Evolutionary conservation across 2,329 filamentous ascomycete genomes (phyloP).

Genomic region (Alternaria dauci): DNA sequence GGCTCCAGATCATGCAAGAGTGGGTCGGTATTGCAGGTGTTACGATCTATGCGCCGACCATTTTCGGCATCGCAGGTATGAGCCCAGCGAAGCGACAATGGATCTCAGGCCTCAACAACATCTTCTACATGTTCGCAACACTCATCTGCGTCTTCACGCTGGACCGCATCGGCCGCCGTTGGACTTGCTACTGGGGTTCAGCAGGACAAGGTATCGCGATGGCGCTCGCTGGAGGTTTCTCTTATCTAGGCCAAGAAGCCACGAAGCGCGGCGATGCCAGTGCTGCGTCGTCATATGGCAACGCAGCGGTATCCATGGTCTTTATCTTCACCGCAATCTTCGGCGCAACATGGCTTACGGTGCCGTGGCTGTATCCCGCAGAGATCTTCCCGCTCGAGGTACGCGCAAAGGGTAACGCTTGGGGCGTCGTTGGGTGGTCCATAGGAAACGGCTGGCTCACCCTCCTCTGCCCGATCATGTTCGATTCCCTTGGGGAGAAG

Average conservation of each 20-base stretch:
- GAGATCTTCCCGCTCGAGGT: constrained; percentile 78
- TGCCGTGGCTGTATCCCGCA: constrained; percentile 69
- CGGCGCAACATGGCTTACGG: constrained; percentile 69
- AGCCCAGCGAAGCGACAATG: constrained; percentile 57
- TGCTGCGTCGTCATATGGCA: constrained; percentile 64
- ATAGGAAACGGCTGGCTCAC: constrained; percentile 75
- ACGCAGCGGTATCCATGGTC: constrained; percentile 73
- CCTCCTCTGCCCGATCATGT: constrained; percentile 55
- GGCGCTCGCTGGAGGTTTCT: constrained; percentile 72
- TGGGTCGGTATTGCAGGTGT: constrained; percentile 67
- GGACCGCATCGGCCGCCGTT: constrained; percentile 72
- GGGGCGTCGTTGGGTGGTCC: constrained; percentile 78
- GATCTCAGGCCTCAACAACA: constrained; percentile 57
- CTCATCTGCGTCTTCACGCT: constrained; percentile 75
- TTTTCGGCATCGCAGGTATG: constrained; percentile 74
- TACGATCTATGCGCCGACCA: constrained; percentile 63
- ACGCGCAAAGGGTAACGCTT: constrained; percentile 77
- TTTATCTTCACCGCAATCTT: constrained; percentile 74
- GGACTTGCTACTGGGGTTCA: constrained; percentile 75
- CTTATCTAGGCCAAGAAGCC: constrained; percentile 61
- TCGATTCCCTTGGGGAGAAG: constrained; percentile 71
- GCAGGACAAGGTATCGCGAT: constrained; percentile 71
- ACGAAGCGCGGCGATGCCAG: constrained; percentile 56
- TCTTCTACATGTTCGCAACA: constrained; percentile 69
- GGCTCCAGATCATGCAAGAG: constrained; percentile 75